Evolutionary conservation across 208 protist genomes (phyloP).

Genomic region (Trypanosomatidae sp.): DNA sequence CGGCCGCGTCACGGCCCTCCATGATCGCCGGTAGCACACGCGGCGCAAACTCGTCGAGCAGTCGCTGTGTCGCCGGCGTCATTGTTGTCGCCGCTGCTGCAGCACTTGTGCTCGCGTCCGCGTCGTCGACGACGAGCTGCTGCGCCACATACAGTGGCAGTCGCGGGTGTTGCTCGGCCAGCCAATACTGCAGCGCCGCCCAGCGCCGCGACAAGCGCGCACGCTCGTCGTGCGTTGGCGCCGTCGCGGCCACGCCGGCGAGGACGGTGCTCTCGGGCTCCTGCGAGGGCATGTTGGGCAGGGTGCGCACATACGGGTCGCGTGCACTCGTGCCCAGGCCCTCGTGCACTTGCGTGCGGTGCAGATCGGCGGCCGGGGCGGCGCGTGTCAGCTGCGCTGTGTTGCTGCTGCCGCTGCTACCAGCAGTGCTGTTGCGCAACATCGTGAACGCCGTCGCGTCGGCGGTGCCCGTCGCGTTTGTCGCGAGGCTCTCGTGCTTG

Average conservation of each 20-base stretch:
- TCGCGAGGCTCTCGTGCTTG: slow-evolving; percentile 29
- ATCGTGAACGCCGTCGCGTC: no score
- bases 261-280: slow-evolving; percentile 46
- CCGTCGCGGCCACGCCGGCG: slow-evolving; percentile 7
- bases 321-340: slow-evolving; percentile 53
- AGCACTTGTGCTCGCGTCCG: no score
- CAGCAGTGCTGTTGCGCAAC: no score
- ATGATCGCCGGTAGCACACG: slow-evolving; percentile 27
- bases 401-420: slow-evolving; percentile 5
- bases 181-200: slow-evolving; percentile 60
- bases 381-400: slow-evolving; percentile 16
- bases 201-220: slow-evolving; percentile 14
- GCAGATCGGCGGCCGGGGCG: slow-evolving; percentile 52
- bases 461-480: no score
- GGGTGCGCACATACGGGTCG: slow-evolving; percentile 66
- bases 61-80: slow-evolving; percentile 31
- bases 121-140: slow-evolving; percentile 18
- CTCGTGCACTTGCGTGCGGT: slow-evolving; percentile 58
- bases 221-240: slow-evolving; percentile 37
- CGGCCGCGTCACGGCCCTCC: background rate
- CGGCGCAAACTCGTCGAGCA: slow-evolving; percentile 35
- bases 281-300: slow-evolving; percentile 47
- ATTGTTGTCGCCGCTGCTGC: slow-evolving; percentile 21
- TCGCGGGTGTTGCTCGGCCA: slow-evolving; percentile 36
- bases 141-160: slow-evolving; percentile 41